A percentile compares a stretch with the other conserved stretches of the same genome.
Evolutionary conservation across 345 rosid genomes (phyloP).

Genomic region (Jatropha curcas): DNA sequence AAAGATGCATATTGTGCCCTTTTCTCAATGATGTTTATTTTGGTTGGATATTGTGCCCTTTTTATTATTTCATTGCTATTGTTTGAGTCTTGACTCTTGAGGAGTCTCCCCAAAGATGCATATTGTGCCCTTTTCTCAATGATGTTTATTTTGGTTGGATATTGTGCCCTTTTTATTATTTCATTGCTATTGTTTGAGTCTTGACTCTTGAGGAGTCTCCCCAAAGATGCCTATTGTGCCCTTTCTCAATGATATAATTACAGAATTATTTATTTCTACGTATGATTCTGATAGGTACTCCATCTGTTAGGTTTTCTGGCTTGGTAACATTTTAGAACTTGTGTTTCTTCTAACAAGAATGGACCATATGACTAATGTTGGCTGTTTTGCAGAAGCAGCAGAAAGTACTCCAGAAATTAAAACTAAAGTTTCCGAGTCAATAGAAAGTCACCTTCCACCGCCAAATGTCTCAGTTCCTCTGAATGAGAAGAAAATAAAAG

Average conservation of each 20-base stretch:
- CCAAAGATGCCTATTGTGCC: background rate
- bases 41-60: background rate
- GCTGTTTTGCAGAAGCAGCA: constrained; percentile 47
- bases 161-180: background rate
- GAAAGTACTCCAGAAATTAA: constrained; percentile 47
- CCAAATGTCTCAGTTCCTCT: constrained; percentile 41
- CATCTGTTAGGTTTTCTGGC: background rate
- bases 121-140: too few species aligned
- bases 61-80: too few species aligned
- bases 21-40: too few species aligned
- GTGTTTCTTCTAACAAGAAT: constrained; percentile 16
- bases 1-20: background rate
- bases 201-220: background rate
- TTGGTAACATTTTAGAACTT: background rate
- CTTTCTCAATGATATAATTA: background rate
- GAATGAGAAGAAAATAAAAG: constrained; percentile 38
- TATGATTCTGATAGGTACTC: background rate
- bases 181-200: background rate
- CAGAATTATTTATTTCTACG: background rate
- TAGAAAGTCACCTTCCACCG: constrained; percentile 32
- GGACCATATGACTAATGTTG: constrained; percentile 23
- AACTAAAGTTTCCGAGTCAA: constrained; percentile 34
- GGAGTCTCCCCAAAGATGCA: background rate
- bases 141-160: too few species aligned
- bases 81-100: background rate